Base-by-base conservation (phyloP, 345 rosid species). In the Leavenworthia alabamica region DNA sequence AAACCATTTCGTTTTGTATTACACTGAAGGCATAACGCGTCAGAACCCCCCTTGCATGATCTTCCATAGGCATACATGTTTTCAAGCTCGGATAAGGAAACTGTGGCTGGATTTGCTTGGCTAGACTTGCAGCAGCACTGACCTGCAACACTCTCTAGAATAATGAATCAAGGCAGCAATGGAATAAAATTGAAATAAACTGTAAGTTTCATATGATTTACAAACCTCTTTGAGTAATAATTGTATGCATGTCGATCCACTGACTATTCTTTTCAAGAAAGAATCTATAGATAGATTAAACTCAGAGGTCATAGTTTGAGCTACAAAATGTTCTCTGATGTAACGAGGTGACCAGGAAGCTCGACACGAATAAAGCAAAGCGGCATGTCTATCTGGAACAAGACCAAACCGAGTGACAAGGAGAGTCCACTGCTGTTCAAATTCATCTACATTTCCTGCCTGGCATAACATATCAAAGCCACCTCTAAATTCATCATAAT, bases 51-150 rank as follows among this genome's bases (percentile, higher is more conserved):
- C 89, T 80, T 28, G 95, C 95, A 28, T 89, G 93, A 68, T 83
- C 90, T 79, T 91, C 98, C 55, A 86, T 83, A 40, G 93, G 96
- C 78, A 81, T 77, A 79, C 81, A 79, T 22, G 98, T 86, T 72
- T 82, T 89, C 59, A 75, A 40, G 60, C 57, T 80, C 72, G 77
- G 52, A 56, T 81, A 81, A 60, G 75, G 85, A 62, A 80, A 57
- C 23, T 28, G 71, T 46, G 76, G 79, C 46, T 55, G 46, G 40
- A 48, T 53, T 67, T 67, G 80, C 64, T 67, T 82, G 60, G 61
- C 66, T 23, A 76, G 67, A 67, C 65, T 70, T 29, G 85, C 82
- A 17, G 90, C 84, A 29, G 67, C 54, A 64, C 75, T 73, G 54
- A 92, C 85, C 96, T 91, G 75, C 70, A 68, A 48, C 53, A 26